Conservation (phyloP, 1,284 basidiomycete species). For the Malassezia sympodialis region DNA sequence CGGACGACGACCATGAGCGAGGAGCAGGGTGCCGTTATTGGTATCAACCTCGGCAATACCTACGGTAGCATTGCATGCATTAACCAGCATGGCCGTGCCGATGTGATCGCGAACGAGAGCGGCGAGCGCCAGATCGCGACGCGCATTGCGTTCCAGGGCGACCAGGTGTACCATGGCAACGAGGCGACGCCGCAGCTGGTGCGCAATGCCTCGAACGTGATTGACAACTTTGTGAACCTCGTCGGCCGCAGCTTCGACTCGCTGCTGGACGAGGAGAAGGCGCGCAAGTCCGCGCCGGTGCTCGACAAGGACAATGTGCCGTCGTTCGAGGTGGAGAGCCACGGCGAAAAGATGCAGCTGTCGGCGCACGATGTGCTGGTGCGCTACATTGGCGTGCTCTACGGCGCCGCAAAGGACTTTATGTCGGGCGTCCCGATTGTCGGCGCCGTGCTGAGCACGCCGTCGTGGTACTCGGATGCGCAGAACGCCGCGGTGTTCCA, state of each 20-base stretch:
- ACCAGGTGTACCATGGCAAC: constrained; percentile 71
- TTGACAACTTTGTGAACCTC: constrained; percentile 83
- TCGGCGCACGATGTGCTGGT: constrained; percentile 75
- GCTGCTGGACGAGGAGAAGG: constrained; percentile 58
- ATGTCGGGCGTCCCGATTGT: constrained; percentile 66
- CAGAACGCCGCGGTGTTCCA: constrained; percentile 65
- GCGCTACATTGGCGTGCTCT: constrained; percentile 73
- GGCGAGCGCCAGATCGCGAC: constrained; percentile 96
- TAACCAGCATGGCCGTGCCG: constrained; percentile 58
- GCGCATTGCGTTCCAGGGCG: constrained; percentile 73
- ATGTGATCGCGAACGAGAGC: constrained; percentile 82
- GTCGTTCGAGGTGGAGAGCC: constrained; percentile 64
- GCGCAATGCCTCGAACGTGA: constrained; percentile 88
- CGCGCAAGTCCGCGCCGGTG: constrained; percentile 73
- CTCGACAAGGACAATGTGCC: constrained; percentile 56
- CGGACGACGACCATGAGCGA: constrained; percentile 28
- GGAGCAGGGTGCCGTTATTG: constrained; percentile 54
- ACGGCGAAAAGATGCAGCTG: constrained; percentile 61
- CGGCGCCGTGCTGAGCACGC: constrained; percentile 75
- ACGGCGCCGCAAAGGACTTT: constrained; percentile 83
- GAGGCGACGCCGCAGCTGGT: constrained; percentile 89
- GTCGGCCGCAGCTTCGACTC: constrained; percentile 81
- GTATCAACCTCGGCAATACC: constrained; percentile 94
- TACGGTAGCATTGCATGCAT: constrained; percentile 91
- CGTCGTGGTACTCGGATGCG: constrained; percentile 61